phyloP scores from a whole-genome alignment of 2,329 filamentous ascomycete species.

The Calonectria hongkongensis region DNA sequence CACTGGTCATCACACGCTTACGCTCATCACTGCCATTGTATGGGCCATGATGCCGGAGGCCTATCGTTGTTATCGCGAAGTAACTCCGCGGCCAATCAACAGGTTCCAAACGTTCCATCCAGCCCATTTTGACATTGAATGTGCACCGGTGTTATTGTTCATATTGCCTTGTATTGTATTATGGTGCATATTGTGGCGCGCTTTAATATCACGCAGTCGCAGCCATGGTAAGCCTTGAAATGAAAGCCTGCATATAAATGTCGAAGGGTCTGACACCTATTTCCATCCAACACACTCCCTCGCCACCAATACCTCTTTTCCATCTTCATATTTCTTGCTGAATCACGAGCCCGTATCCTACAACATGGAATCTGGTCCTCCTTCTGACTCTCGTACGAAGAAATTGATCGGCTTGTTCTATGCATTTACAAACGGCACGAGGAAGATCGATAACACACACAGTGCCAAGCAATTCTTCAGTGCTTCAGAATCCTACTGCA shows the following conservation, averaged over 20 bases:
- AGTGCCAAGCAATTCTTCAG: slow-evolving; percentile 56
- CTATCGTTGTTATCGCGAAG: not conserved
- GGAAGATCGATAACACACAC: slow-evolving; percentile 37
- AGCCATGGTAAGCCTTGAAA: not conserved
- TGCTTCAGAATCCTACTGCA: slow-evolving; percentile 43
- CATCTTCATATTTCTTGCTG: not conserved
- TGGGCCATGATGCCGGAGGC: not conserved
- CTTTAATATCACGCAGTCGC: not conserved
- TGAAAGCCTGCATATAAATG: not conserved
- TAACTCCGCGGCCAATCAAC: not conserved
- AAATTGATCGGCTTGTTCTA: slow-evolving; percentile 46
- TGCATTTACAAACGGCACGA: slow-evolving; percentile 44
- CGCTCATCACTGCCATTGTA: not conserved
- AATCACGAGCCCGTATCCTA: not conserved
- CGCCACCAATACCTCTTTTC: not conserved
- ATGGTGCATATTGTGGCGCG: no score
- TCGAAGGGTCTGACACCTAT: not conserved
- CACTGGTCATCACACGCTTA: slow-evolving; percentile 1
- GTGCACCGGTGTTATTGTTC: no score
- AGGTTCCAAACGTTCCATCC: no score
- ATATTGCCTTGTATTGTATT: not conserved
- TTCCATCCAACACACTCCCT: not conserved
- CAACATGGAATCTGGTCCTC: slow-evolving; percentile 36
- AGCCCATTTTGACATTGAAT: no score
- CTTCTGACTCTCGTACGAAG: slow-evolving; percentile 36